These are phyloP conservation scores for Mycena chlorophos DNA, from an alignment of 768 basidiomycete genomes.

Conservation along the genomic window DNA sequence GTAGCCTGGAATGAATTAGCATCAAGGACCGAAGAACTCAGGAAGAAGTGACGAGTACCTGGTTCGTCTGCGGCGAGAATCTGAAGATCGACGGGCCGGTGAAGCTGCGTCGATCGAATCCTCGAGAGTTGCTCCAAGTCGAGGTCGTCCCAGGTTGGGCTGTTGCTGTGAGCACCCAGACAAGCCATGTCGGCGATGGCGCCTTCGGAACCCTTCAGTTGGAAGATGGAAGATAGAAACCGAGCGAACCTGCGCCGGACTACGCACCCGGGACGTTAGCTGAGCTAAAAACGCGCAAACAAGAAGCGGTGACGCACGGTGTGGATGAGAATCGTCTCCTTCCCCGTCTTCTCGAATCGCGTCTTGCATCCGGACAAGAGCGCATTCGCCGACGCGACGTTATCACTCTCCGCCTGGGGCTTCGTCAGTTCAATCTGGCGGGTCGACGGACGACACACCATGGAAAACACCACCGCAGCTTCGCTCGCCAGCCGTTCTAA, in stretches of 20 bases:
- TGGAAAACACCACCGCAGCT: slow-evolving; percentile 35
- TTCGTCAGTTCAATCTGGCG: not conserved
- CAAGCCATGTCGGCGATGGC: slow-evolving; percentile 14
- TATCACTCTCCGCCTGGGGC: slow-evolving; percentile 12
- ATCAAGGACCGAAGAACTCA: not conserved
- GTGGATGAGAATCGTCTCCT: slow-evolving; percentile 12
- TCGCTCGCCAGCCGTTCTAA: slow-evolving; percentile 29
- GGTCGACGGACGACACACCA: slow-evolving; percentile 21
- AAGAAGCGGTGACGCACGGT: slow-evolving; percentile 2
- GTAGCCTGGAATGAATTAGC: slow-evolving; percentile 27
- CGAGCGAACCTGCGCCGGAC: slow-evolving; percentile 12
- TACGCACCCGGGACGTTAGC: not conserved
- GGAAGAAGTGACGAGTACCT: slow-evolving; percentile 21
- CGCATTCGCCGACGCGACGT: slow-evolving; percentile 7
- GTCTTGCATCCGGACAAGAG: slow-evolving; percentile 9
- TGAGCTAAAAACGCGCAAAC: not conserved
- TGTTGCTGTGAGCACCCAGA: slow-evolving; percentile 21
- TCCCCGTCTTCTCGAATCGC: slow-evolving; percentile 7
- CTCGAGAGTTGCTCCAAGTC: slow-evolving; percentile 29
- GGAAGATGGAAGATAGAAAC: not conserved
- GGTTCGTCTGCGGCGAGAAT: slow-evolving; percentile 35
- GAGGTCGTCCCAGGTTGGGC: slow-evolving; percentile 32
- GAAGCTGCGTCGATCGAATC: slow-evolving; percentile 29
- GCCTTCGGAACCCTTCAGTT: not conserved
- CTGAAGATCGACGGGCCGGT: slow-evolving; percentile 35